Conservation (phyloP, 176 grass and related monocot genomes). For the Bothriochloa decipiens region DNA sequence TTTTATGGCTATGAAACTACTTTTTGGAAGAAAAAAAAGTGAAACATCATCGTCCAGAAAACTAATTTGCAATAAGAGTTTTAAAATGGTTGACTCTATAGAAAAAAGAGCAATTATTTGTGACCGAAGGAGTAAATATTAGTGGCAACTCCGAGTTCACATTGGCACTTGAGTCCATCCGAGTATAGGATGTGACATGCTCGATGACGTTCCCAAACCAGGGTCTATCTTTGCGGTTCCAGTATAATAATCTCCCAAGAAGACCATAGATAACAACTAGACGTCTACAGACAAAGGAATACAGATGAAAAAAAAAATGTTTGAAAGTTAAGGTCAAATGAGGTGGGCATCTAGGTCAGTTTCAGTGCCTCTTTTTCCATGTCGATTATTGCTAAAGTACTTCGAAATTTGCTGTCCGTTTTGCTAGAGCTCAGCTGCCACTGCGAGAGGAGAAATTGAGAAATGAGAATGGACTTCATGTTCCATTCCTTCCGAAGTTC, state of each 20-base stretch:
- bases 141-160: no score
- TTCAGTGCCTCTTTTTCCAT: not conserved
- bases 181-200: not conserved
- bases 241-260: not conserved
- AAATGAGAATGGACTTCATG: not conserved
- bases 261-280: not conserved
- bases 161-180: not conserved
- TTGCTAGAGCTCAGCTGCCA: not conserved
- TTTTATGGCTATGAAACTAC: no score
- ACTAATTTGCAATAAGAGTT: not conserved
- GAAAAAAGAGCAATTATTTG: not conserved
- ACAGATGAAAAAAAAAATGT: not conserved
- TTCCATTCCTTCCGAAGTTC: not conserved
- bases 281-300: not conserved
- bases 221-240: not conserved
- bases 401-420: not conserved
- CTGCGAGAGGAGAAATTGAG: not conserved
- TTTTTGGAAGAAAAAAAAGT: no score
- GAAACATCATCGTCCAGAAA: not conserved
- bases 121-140: not conserved
- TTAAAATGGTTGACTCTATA: not conserved
- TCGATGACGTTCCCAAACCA: not conserved
- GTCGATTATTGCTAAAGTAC: not conserved
- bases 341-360: not conserved
- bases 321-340: constrained; percentile 3